Conservation (phyloP, 768 basidiomycete species). For the Tricholoma matsutake region DNA sequence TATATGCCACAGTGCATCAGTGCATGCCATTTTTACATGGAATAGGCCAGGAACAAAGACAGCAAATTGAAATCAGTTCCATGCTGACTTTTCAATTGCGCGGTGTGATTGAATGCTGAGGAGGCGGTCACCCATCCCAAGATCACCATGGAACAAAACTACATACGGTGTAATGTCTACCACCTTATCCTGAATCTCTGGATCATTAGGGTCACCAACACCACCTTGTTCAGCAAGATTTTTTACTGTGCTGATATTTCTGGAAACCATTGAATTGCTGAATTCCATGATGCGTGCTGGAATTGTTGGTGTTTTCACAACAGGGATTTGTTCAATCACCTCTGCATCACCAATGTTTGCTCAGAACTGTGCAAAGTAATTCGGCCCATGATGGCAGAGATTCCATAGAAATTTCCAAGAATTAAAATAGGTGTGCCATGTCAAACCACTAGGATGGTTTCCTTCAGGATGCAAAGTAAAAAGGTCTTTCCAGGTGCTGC, state of each 20-base stretch:
- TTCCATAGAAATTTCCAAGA: not conserved
- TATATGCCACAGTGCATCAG: slow-evolving; percentile 21
- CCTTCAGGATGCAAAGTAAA: no score
- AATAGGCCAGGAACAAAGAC: slow-evolving; percentile 22
- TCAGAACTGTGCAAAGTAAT: not conserved
- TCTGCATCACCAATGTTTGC: no score
- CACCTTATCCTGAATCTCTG: no score
- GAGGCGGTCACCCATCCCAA: slow-evolving; percentile 17
- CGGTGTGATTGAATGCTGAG: not conserved
- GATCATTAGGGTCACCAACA: no score
- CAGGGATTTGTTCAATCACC: no score
- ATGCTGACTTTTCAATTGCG: not conserved
- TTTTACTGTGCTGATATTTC: no score
- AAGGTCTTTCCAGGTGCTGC: no score
- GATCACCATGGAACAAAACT: slow-evolving; percentile 17
- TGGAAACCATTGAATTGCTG: slow-evolving; percentile 5
- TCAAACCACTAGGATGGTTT: no score
- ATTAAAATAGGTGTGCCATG: no score
- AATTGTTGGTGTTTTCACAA: no score
- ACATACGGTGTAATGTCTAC: not conserved
- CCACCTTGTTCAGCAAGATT: not conserved
- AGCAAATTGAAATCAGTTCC: slow-evolving; percentile 8
- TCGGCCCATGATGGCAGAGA: no score
- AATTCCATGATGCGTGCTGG: slow-evolving; percentile 1
- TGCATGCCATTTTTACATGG: slow-evolving; percentile 26